phyloP scores from a whole-genome alignment of 1,139 yeast species.

The Yamadazyma buinensis region DNA sequence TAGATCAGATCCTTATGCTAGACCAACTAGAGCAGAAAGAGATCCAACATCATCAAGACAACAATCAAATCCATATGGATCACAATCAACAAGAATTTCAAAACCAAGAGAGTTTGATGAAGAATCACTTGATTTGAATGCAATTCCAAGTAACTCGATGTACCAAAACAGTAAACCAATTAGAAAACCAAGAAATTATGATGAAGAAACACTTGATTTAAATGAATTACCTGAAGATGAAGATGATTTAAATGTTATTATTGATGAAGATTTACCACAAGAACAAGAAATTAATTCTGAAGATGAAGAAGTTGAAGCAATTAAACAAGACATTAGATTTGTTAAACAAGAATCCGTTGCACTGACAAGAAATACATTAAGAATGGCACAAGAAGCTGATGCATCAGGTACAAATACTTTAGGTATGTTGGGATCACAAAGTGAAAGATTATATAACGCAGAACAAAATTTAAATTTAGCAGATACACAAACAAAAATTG shows the following conservation, averaged over 20 bases:
- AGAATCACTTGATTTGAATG: constrained; percentile 41
- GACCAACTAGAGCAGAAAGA: background rate
- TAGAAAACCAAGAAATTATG: constrained; percentile 19
- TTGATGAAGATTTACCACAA: constrained; percentile 34
- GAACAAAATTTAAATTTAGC: constrained; percentile 76
- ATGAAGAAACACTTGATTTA: constrained; percentile 29
- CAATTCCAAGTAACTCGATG: constrained; percentile 36
- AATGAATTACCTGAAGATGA: constrained; percentile 35
- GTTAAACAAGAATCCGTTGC: constrained; percentile 86
- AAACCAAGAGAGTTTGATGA: constrained; percentile 17
- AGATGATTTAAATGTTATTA: constrained; percentile 45
- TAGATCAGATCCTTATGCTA: constrained; percentile 2
- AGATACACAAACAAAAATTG: constrained; percentile 77
- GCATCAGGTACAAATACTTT: constrained; percentile 84
- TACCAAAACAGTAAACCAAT: constrained; percentile 25
- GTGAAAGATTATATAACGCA: constrained; percentile 76
- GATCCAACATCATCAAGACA: background rate
- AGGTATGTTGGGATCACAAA: constrained; percentile 90
- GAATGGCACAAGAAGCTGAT: constrained; percentile 91
- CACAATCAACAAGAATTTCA: constrained; percentile 6
- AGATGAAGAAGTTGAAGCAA: constrained; percentile 87
- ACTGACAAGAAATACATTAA: constrained; percentile 79
- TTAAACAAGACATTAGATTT: constrained; percentile 79
- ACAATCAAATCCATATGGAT: constrained; percentile 2
- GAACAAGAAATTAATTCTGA: constrained; percentile 51